These are phyloP conservation scores for Morella rubra DNA, from an alignment of 306 rosid species.

Conservation along the genomic window DNA sequence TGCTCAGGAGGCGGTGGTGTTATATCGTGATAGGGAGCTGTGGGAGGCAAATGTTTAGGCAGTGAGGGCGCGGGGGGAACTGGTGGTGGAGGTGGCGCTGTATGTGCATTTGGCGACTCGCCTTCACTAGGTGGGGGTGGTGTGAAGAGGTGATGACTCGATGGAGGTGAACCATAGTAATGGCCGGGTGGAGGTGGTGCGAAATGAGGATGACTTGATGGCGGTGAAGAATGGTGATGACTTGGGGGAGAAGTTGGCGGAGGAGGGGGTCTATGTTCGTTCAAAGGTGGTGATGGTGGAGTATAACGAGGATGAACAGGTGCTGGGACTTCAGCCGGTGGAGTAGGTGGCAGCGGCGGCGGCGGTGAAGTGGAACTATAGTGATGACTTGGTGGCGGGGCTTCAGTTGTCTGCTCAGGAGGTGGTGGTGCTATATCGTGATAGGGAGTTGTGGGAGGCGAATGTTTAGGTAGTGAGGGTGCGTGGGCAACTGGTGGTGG, in stretches of 20 bases:
- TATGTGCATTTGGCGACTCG: background rate
- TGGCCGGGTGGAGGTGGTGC: background rate
- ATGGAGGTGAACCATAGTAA: background rate
- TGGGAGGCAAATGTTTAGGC: background rate
- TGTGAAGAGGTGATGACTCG: background rate
- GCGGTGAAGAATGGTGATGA: background rate
- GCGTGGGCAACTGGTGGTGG: conserved; percentile 16
- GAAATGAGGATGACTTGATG: background rate
- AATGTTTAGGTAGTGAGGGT: background rate
- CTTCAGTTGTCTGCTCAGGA: background rate
- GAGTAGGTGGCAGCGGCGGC: background rate
- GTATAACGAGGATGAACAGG: background rate
- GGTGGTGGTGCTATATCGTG: background rate
- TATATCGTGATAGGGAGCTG: background rate
- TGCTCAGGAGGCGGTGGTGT: background rate
- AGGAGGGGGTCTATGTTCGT: background rate
- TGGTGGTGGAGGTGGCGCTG: background rate
- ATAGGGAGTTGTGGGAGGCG: background rate
- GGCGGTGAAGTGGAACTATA: conserved; percentile 18
- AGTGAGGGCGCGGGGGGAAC: background rate
- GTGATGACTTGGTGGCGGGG: background rate
- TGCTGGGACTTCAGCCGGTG: background rate
- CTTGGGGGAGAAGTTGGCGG: background rate
- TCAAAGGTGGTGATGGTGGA: conserved; percentile 7
- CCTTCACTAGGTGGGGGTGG: background rate